Percentiles rank a stretch among this genome's conserved stretches.
Conservation (phyloP, 805 yeast species). For the Saccharomyces mikatae region DNA sequence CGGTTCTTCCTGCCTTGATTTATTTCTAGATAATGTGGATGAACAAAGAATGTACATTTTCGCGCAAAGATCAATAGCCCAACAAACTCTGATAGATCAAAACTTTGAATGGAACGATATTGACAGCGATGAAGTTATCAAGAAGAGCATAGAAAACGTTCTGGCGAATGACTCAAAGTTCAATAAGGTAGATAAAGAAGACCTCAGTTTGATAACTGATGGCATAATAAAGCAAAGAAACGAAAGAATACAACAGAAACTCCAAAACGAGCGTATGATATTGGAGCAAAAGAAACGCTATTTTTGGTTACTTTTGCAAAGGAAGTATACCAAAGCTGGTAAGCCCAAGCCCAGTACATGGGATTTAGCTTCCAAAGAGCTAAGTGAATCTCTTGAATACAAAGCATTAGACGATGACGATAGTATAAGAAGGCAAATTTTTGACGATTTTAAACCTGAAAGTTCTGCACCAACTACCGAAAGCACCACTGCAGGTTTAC, state of each 20-base stretch:
- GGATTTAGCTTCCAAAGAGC: constrained; percentile 29
- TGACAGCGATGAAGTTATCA: constrained; percentile 12
- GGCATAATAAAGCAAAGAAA: constrained; percentile 22
- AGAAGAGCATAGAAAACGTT: constrained; percentile 14
- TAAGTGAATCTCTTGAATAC: constrained; percentile 30
- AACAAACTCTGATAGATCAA: constrained; percentile 39
- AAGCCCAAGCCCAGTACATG: constrained; percentile 28
- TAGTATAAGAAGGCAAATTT: constrained; percentile 23
- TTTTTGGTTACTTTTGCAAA: constrained; percentile 19
- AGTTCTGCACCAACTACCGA: constrained; percentile 10
- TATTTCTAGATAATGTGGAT: constrained; percentile 68
- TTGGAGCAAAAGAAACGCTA: constrained; percentile 19
- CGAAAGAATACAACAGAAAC: constrained; percentile 18
- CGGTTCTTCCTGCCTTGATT: constrained; percentile 71
- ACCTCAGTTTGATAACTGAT: constrained; percentile 24
- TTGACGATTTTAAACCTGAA: constrained; percentile 27
- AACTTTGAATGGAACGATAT: constrained; percentile 20
- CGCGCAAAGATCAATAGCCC: constrained; percentile 52
- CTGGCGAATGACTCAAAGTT: constrained; percentile 19
- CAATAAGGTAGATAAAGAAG: constrained; percentile 21
- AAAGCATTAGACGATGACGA: constrained; percentile 30
- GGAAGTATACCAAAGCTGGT: constrained; percentile 16
- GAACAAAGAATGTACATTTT: constrained; percentile 48
- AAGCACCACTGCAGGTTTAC: constrained; percentile 2
- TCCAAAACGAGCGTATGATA: constrained; percentile 11